Evolutionary conservation across 148 eudicot species (phyloP), one percentile per base, ranked within the genome.

Genomic region (Nepenthes gracilis): DNA sequence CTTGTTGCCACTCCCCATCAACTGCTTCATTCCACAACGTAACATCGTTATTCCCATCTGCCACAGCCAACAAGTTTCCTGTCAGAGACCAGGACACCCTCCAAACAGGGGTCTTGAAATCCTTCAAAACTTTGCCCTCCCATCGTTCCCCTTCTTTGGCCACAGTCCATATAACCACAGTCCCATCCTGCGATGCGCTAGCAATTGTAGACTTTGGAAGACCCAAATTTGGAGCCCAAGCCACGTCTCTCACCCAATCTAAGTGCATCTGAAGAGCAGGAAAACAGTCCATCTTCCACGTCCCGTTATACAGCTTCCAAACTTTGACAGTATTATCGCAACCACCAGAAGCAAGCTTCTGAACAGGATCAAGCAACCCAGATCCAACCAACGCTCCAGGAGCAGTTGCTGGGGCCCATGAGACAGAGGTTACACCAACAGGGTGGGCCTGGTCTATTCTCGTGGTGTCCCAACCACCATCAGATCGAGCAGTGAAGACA

Each of bases 201-300:
- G 97, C 97, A 33, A 90, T 79, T 6, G 97, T 90, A 5, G 97
- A 84, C 73, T 87, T 90, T 0, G 95, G 85, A 68, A 90, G 95
- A 13, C 97, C 97, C 75, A 90, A 78, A 61, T 85, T 87, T 14
- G 97, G 95, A 14, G 97, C 97, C 97, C 97, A 90, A 9, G 97
- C 83, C 40, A 90, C 97, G 70, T 87, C 89, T 54, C 97, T 76
- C 58, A 90, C 97, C 92, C 91, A 76, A 75, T 90, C 92, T 2
- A 75, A 54, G 54, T 90, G 95, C 80, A 59, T 87, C 61, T 79
- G 95, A 72, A 90, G 86, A 40, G 97, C 89, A 50, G 97, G 95
- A 71, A 82, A 84, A 67, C 96, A 83, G 51, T 87, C 97, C 89
- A 87, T 85, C 77, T 77, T 85, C 97, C 97, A 90, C 62, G 52